Conservation (phyloP, 1,139 yeast genomes). For the Saccharomycopsis hybrid region DNA sequence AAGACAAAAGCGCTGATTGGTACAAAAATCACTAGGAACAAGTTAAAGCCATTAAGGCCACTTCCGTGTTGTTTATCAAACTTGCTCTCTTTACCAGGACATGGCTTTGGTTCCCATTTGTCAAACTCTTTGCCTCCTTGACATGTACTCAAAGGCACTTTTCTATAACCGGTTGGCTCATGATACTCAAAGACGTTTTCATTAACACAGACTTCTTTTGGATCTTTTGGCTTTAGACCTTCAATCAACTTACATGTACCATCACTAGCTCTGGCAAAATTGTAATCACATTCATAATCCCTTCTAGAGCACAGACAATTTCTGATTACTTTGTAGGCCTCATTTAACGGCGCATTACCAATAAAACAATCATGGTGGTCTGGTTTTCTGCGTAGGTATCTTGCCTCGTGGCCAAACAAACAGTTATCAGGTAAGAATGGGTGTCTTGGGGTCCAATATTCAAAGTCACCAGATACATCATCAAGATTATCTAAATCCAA, state of each 20-base stretch:
- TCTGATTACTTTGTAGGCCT: conserved; percentile 50
- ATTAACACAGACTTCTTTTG: conserved; percentile 53
- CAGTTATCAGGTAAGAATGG: conserved; percentile 60
- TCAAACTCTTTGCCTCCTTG: conserved; percentile 67
- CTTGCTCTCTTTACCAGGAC: conserved; percentile 82
- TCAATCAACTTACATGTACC: conserved; percentile 80
- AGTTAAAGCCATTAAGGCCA: conserved; percentile 46
- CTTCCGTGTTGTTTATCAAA: conserved; percentile 53
- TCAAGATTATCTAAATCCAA: conserved; percentile 54
- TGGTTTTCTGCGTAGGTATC: conserved; percentile 64
- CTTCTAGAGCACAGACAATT: conserved; percentile 82
- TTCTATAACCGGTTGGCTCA: conserved; percentile 77
- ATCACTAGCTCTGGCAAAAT: conserved; percentile 62
- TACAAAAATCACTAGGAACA: conserved; percentile 46
- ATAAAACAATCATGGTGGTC: conserved; percentile 66
- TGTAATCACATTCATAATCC: conserved; percentile 94
- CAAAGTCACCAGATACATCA: conserved; percentile 55
- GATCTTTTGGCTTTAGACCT: conserved; percentile 65
- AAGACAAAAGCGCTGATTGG: conserved; percentile 54
- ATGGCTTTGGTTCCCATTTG: conserved; percentile 56
- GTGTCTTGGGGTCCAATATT: conserved; percentile 73
- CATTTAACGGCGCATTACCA: conserved; percentile 66
- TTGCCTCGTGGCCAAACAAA: conserved; percentile 82
- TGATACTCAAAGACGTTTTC: conserved; percentile 56
- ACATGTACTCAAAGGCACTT: conserved; percentile 69